Conservation (phyloP, 768 basidiomycete species). For the Coprinellus micaceus region DNA sequence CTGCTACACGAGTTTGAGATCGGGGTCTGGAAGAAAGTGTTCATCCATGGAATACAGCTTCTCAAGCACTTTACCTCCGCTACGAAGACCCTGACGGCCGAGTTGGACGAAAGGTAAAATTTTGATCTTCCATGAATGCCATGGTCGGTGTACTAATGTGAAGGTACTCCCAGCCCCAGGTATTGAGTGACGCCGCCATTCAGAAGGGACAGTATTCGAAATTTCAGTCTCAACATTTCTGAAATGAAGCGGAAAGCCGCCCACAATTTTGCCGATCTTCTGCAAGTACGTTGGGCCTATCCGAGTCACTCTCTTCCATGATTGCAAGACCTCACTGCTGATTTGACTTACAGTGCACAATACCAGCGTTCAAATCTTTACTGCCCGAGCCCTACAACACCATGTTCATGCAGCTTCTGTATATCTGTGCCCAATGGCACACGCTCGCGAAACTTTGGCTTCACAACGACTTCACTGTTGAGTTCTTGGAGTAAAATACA, state of each 20-base stretch:
- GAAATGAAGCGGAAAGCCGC: slow-evolving; percentile 30
- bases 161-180: not conserved
- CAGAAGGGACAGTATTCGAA: slow-evolving; percentile 23
- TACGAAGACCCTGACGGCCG: too few relatives aligned
- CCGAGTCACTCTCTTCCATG: too few relatives aligned
- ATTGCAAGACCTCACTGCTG: too few relatives aligned
- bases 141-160: too few relatives aligned
- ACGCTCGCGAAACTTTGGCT: slow-evolving; percentile 28
- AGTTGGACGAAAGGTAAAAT: too few relatives aligned
- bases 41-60: slow-evolving; percentile 27
- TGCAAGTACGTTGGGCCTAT: slow-evolving; percentile 33
- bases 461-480: slow-evolving; percentile 30
- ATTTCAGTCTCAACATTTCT: slow-evolving; percentile 26
- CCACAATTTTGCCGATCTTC: slow-evolving; percentile 32
- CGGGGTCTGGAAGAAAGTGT: slow-evolving; percentile 28
- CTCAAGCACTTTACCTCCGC: slow-evolving; percentile 8
- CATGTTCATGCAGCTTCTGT: slow-evolving; percentile 20
- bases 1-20: slow-evolving; percentile 34
- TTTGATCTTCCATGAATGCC: too few relatives aligned
- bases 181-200: slow-evolving; percentile 18
- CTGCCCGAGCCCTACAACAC: slow-evolving; percentile 25
- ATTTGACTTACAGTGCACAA: slow-evolving; percentile 17
- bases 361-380: slow-evolving; percentile 31
- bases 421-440: slow-evolving; percentile 27
- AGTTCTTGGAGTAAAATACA: slow-evolving; percentile 18